phyloP scores from a whole-genome alignment of 2,329 filamentous ascomycete genomes.

The Arthrobotrys pseudoclavata region DNA sequence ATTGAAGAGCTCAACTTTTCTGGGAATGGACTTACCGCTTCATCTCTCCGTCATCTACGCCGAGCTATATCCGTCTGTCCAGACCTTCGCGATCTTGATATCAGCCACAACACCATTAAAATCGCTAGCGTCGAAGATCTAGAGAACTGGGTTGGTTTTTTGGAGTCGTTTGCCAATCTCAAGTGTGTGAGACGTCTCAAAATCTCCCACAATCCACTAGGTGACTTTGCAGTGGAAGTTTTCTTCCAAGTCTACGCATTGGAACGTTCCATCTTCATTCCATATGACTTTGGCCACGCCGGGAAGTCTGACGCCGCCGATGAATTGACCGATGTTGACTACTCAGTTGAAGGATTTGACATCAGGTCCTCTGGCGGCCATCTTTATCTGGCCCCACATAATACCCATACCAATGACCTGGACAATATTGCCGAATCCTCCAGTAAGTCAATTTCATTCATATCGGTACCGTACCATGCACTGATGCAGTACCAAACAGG shows the following conservation, averaged over 20 bases:
- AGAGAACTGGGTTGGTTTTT: conserved; percentile 43
- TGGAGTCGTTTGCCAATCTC: conserved; percentile 33
- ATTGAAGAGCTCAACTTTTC: conserved; percentile 56
- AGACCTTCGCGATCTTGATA: conserved; percentile 47
- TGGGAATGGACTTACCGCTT: conserved; percentile 43
- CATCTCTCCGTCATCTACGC: conserved; percentile 38
- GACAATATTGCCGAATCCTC: conserved; percentile 7
- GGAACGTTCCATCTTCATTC: conserved; percentile 46
- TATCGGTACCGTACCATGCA: neutral
- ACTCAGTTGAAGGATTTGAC: conserved; percentile 53
- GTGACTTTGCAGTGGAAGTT: conserved; percentile 48
- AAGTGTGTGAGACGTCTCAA: conserved; percentile 44
- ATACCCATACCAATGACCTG: neutral
- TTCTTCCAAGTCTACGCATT: conserved; percentile 45
- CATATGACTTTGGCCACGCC: conserved; percentile 29
- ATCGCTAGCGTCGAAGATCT: conserved; percentile 31
- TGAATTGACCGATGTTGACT: conserved; percentile 42
- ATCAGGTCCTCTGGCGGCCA: conserved; percentile 51
- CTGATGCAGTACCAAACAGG: conserved; percentile 19
- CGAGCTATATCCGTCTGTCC: conserved; percentile 47
- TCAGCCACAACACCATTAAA: conserved; percentile 43
- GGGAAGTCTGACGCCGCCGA: conserved; percentile 27
- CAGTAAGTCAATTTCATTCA: conserved; percentile 15
- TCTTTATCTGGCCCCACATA: conserved; percentile 34
- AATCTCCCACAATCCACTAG: conserved; percentile 43